Percentiles rank a stretch among this genome's conserved stretches.
These are phyloP conservation scores for Trifolium subterraneum DNA, from an alignment of 306 rosid genomes.

Conservation along the genomic window DNA sequence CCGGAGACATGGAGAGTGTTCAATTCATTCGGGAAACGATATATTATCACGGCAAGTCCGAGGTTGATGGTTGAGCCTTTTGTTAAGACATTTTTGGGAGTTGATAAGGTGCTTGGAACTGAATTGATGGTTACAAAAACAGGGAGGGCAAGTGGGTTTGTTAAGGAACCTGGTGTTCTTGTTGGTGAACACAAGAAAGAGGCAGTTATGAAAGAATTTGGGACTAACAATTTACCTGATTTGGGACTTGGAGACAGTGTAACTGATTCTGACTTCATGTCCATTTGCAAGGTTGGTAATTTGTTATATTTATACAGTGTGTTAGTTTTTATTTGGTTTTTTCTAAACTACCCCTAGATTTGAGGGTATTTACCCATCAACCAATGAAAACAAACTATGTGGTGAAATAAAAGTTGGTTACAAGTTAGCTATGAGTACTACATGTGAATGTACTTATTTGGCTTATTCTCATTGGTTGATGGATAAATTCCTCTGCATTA, in stretches of 20 bases:
- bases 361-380: too few relatives aligned
- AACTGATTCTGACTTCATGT: slow-evolving; percentile 85
- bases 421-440: too few relatives aligned
- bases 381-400: too few relatives aligned
- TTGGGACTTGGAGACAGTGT: slow-evolving; percentile 86
- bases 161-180: slow-evolving; percentile 70
- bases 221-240: slow-evolving; percentile 59
- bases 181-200: slow-evolving; percentile 70
- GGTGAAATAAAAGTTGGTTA: too few relatives aligned
- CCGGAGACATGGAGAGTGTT: slow-evolving; percentile 85
- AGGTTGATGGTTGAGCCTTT: slow-evolving; percentile 85
- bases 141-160: slow-evolving; percentile 78
- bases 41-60: slow-evolving; percentile 72
- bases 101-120: slow-evolving; percentile 84
- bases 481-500: too few relatives aligned
- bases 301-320: not conserved
- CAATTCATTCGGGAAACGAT: slow-evolving; percentile 74
- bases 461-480: too few relatives aligned
- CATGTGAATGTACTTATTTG: too few relatives aligned
- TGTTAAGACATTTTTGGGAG: slow-evolving; percentile 66
- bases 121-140: slow-evolving; percentile 60
- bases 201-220: slow-evolving; percentile 68
- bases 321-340: not conserved
- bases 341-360: too few relatives aligned
- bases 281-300: slow-evolving; percentile 80